These are phyloP conservation scores for Phaeosphaeria sp. DNA, from an alignment of 2,329 filamentous ascomycete species.

Conservation along the genomic window DNA sequence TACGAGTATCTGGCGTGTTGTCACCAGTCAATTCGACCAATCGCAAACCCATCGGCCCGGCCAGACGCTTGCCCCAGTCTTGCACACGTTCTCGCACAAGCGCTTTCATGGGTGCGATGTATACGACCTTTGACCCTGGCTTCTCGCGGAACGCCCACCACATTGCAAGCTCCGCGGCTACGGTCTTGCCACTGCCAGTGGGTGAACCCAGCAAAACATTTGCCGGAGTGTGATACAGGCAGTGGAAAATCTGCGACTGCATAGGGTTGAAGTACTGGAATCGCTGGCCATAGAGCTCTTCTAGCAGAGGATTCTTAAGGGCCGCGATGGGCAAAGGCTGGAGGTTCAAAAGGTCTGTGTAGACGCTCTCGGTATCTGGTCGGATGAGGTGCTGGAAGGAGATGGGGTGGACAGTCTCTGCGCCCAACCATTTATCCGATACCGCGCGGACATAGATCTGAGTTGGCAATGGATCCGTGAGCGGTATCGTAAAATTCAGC, in stretches of 20 bases:
- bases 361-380: slow-evolving; percentile 95
- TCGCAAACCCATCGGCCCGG: slow-evolving; percentile 82
- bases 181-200: slow-evolving; percentile 96
- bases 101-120: slow-evolving; percentile 99
- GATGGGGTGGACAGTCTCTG: slow-evolving; percentile 92
- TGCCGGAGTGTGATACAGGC: slow-evolving; percentile 87
- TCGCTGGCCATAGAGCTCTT: slow-evolving; percentile 85
- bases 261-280: slow-evolving; percentile 99
- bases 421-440: slow-evolving; percentile 94
- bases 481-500: slow-evolving; percentile 94
- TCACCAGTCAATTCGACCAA: slow-evolving; percentile 96
- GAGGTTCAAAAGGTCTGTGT: slow-evolving; percentile 90
- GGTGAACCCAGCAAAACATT: slow-evolving; percentile 96
- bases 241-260: slow-evolving; percentile 99
- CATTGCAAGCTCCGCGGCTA: slow-evolving; percentile 95
- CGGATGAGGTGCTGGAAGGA: slow-evolving; percentile 98
- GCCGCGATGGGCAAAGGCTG: slow-evolving; percentile 88
- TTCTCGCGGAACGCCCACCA: slow-evolving; percentile 98
- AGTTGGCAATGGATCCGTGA: slow-evolving; percentile 89
- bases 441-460: slow-evolving; percentile 96
- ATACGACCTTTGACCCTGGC: slow-evolving; percentile 95
- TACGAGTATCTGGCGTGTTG: slow-evolving; percentile 95
- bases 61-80: slow-evolving; percentile 87
- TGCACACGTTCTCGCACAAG: slow-evolving; percentile 95
- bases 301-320: slow-evolving; percentile 83